Percentiles rank a stretch among this genome's conserved stretches.
These are phyloP conservation scores for Ophiocordyceps robertsii DNA, from an alignment of 2,329 filamentous ascomycete genomes.

Conservation along the genomic window DNA sequence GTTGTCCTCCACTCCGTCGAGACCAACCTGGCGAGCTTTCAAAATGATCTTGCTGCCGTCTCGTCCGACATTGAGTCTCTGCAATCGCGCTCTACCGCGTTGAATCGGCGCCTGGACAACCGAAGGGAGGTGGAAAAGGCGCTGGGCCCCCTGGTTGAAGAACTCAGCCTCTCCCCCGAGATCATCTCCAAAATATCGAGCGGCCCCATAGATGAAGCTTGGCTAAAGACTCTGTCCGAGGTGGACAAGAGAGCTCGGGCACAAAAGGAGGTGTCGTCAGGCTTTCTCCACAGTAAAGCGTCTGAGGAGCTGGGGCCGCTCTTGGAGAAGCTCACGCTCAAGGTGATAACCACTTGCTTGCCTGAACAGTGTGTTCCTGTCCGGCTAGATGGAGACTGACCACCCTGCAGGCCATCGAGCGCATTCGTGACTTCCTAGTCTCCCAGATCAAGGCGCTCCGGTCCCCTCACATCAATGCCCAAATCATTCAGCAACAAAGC, in stretches of 20 bases:
- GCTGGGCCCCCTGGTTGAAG: constrained; percentile 78
- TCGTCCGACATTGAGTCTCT: constrained; percentile 92
- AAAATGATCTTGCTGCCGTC: constrained; percentile 81
- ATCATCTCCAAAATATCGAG: constrained; percentile 78
- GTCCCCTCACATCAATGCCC: constrained; percentile 92
- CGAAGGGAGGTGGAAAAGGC: constrained; percentile 80
- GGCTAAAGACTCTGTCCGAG: constrained; percentile 72
- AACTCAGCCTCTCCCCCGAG: constrained; percentile 74
- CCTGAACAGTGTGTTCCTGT: not conserved
- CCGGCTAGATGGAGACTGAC: constrained; percentile 2
- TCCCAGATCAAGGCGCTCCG: constrained; percentile 87
- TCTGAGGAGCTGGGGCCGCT: constrained; percentile 74
- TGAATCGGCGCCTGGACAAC: constrained; percentile 80
- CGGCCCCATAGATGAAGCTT: constrained; percentile 78
- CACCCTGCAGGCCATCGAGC: constrained; percentile 58
- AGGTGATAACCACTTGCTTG: constrained; percentile 31
- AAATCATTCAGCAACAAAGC: constrained; percentile 88
- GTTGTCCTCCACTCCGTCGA: constrained; percentile 89
- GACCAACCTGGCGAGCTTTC: constrained; percentile 81
- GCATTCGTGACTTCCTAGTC: constrained; percentile 89
- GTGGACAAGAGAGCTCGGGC: constrained; percentile 64
- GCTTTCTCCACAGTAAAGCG: constrained; percentile 55
- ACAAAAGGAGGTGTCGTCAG: constrained; percentile 50
- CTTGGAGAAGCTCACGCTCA: constrained; percentile 69
- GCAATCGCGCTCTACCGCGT: constrained; percentile 68